Base-by-base conservation (phyloP, 176 grass and related monocot species). In the Lolium rigidum region DNA sequence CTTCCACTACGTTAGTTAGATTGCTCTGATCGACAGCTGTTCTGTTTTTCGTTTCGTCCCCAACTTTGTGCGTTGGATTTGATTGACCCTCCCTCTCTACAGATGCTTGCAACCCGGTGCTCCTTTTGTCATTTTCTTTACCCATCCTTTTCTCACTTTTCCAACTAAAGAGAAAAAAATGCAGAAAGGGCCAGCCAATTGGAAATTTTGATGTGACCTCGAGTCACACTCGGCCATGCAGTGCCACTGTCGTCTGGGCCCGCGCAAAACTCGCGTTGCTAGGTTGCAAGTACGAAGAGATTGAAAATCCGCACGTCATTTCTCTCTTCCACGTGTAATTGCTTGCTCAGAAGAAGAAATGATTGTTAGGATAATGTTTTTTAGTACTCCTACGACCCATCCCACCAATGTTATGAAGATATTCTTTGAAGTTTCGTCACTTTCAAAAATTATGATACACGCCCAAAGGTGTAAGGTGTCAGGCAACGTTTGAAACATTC, bases 21-120 rank as follows among this genome's bases (percentile, higher is more conserved):
- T 76, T n/a, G 25, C 22, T 77, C 20, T 1, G 70, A 9, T 90
- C 21, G 44, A 86, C 88, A 83, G 79, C 46, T 24, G 14, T 51
- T 26, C 21, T 46, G 22, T 5, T 65, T 59, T n/a, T 10, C 43
- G 15, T 17, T 9, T 14, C 3, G 49, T 51, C 49, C 69, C 76
- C 56, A 28, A 7, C 7, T 62, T 52, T 66, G 9, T 44, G 37
- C 38, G 67, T 20, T 50, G 41, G 4, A 3, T 43, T 3, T 16
- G 7, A 8, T 51, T 51, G 49, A 51, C 49, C 39, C 39, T 28
- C 26, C 26, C 13, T 51, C 49, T 51, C 13, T 4, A 13, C 43
- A 82, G 16, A 62, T 77, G 77, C 62, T 38, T 11, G 28, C 63
- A 57, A 77, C 15, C 62, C 73, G 16, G n/a, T 11, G 63, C 12